These are phyloP conservation scores for Leccinum subgranulosum DNA, from an alignment of 768 basidiomycete species.

Conservation along the genomic window DNA sequence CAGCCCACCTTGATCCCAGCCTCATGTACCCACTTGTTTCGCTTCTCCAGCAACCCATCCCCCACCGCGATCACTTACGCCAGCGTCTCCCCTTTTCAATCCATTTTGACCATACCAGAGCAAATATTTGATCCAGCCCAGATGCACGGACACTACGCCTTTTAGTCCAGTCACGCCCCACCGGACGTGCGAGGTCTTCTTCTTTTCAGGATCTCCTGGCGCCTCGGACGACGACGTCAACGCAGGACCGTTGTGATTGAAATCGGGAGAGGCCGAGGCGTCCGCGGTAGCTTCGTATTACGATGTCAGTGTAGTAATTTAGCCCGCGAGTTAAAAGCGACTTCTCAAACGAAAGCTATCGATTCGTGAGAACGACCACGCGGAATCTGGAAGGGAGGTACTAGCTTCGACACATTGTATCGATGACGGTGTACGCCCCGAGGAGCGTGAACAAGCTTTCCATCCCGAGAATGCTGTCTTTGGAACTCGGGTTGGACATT, in stretches of 20 bases:
- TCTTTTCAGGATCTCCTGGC: conserved; percentile 47
- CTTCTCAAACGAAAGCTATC: conserved; percentile 89
- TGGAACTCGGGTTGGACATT: too few relatives aligned
- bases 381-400: not conserved
- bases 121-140: conserved; percentile 70
- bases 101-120: conserved; percentile 86
- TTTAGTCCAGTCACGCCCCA: conserved; percentile 70
- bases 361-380: not conserved
- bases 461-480: too few relatives aligned
- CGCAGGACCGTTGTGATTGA: conserved; percentile 52
- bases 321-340: conserved; percentile 39
- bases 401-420: conserved; percentile 50
- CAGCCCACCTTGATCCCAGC: too few relatives aligned
- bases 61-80: conserved; percentile 58
- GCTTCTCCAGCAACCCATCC: too few relatives aligned
- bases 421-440: conserved; percentile 67
- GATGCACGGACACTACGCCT: conserved; percentile 77
- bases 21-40: too few relatives aligned
- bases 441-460: conserved; percentile 27
- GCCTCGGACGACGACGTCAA: conserved; percentile 27
- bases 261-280: conserved; percentile 87
- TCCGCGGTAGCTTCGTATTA: conserved; percentile 94
- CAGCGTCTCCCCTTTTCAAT: conserved; percentile 78
- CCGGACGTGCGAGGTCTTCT: conserved; percentile 78
- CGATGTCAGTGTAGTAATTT: conserved; percentile 99